Percentiles rank a stretch among this genome's conserved stretches.
phyloP scores from a whole-genome alignment of 179 eudicot genomes.

The Corrigiola litoralis region DNA sequence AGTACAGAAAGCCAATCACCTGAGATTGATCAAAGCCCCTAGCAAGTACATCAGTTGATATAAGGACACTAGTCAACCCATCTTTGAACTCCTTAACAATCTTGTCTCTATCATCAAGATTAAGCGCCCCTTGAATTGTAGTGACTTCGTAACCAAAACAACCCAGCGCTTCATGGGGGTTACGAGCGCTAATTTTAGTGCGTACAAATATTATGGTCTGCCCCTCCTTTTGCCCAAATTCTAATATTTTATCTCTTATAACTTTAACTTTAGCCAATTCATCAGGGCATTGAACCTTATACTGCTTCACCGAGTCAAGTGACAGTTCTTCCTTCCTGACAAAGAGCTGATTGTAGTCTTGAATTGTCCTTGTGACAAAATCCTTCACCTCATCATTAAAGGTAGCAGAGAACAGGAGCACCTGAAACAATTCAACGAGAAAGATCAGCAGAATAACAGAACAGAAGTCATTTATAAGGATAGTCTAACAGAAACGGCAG shows the following conservation, averaged over 20 bases:
- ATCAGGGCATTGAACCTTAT: constrained; percentile 73
- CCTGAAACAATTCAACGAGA: constrained; percentile 39
- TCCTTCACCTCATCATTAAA: constrained; percentile 67
- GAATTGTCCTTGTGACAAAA: constrained; percentile 59
- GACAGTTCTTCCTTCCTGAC: constrained; percentile 88
- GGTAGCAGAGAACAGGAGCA: constrained; percentile 93
- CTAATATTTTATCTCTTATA: constrained; percentile 68
- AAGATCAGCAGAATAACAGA: neutral
- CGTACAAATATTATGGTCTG: constrained; percentile 88
- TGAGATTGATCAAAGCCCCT: constrained; percentile 88
- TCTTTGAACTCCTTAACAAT: constrained; percentile 85
- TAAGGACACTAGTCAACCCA: constrained; percentile 81
- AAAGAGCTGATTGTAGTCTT: constrained; percentile 70
- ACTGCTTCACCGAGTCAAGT: constrained; percentile 76
- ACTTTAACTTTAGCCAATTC: constrained; percentile 69
- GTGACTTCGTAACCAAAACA: constrained; percentile 76
- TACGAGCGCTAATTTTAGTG: constrained; percentile 53
- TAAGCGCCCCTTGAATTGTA: constrained; percentile 81
- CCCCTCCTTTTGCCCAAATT: constrained; percentile 74
- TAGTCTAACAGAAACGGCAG: neutral
- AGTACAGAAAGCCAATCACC: constrained; percentile 33
- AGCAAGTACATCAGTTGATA: constrained; percentile 87
- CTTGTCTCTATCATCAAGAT: constrained; percentile 75
- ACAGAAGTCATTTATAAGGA: neutral
- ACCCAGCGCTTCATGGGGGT: constrained; percentile 57